Evolutionary conservation across 768 basidiomycete genomes (phyloP), one percentile per base, ranked within the genome.

Genomic region (Sporobolomyces roseus): DNA sequence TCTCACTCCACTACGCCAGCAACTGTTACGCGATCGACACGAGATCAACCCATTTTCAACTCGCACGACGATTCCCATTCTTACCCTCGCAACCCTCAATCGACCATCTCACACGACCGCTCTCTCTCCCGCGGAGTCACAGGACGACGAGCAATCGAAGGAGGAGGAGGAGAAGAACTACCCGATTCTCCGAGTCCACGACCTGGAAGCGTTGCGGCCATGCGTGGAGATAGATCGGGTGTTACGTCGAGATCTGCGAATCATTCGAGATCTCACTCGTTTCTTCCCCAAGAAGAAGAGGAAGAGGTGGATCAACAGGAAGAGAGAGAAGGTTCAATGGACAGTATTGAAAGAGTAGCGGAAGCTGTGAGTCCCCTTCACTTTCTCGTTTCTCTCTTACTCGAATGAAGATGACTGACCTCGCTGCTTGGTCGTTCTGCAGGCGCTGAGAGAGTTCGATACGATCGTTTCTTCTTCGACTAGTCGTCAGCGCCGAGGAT

Each of bases 131-230:
- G n/a, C n/a, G n/a, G n/a, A n/a, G 38, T 9, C 38, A 41, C 10
- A 41, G 38, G 38, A 17, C 9, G 38, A 41, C 10, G 38, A 41
- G 38, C 17, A 41, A 17, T 9, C 9, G 38, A 41, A 41, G 38
- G 38, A 41, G 38, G 38, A 41, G 38, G 38, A 41, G 17, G 38
- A 9, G 9, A 33, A 6, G 2, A 19, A 43, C 4, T 21, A 23
- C 68, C 63, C 0, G 58, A 55, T 52, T 69, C 68, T 38, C 68
- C 68, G 6, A 60, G 56, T 19, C 68, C 68, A 33, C 29, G 63
- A 25, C 68, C 68, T 32, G 68, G 68, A 23, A 69, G 68, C 52
- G 68, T 69, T 1, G 68, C 63, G 7, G 68, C 68, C 3, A 30
- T 69, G 58, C 32, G 58, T n/a, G n/a, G n/a, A n/a, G n/a, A n/a